Evolutionary conservation across 768 basidiomycete species (phyloP).

Genomic region (Exsudoporus frostii): DNA sequence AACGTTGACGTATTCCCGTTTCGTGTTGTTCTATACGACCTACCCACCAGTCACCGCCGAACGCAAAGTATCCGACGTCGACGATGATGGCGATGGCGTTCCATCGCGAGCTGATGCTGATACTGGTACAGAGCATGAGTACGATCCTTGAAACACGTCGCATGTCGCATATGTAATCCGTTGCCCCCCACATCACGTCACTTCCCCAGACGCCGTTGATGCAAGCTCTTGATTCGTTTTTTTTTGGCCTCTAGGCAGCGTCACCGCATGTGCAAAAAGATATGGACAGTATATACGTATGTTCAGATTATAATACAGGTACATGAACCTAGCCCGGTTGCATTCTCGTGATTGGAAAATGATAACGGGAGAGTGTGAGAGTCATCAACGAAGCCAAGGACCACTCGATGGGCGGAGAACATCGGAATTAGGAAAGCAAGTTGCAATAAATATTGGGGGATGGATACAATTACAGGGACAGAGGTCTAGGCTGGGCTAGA

Average conservation of each 20-base stretch:
- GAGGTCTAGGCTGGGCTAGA: constrained; percentile 34
- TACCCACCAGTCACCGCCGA: constrained; percentile 49
- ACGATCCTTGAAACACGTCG: background rate
- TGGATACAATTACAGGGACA: constrained; percentile 26
- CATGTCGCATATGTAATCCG: background rate
- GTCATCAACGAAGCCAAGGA: background rate
- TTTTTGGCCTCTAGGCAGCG: background rate
- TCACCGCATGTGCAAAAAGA: too few relatives aligned
- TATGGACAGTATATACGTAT: constrained; percentile 13
- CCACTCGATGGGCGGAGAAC: background rate
- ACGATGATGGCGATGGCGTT: background rate
- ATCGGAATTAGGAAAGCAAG: background rate
- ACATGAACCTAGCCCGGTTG: constrained; percentile 7
- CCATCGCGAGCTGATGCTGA: background rate
- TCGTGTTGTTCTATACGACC: background rate
- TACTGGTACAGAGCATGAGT: background rate
- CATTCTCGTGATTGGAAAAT: constrained; percentile 1
- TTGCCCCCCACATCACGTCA: too few relatives aligned
- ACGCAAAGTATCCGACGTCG: constrained; percentile 38
- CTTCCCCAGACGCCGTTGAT: background rate
- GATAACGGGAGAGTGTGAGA: background rate
- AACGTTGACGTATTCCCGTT: background rate
- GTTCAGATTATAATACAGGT: constrained; percentile 21
- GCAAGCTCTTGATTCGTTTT: background rate
- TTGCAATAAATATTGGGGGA: constrained; percentile 19